These are phyloP conservation scores for Mycocentrospora acerina DNA, from an alignment of 2,329 filamentous ascomycete species.

Conservation along the genomic window DNA sequence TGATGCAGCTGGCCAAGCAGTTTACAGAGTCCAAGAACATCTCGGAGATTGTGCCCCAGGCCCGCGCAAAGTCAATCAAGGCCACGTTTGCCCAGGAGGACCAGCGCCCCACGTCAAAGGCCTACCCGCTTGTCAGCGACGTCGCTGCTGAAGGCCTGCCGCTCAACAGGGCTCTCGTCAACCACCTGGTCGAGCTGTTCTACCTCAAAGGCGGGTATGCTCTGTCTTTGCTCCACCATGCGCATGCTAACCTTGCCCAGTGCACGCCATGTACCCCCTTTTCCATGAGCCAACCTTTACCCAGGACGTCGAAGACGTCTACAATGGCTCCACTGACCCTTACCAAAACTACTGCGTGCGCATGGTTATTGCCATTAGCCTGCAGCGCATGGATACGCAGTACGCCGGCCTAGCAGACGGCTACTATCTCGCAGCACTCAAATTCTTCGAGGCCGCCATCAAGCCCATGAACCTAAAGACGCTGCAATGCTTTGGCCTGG, in stretches of 20 bases:
- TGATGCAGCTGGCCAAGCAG: conserved; percentile 95
- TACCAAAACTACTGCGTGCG: conserved; percentile 86
- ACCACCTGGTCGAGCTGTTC: conserved; percentile 81
- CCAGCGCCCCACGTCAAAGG: conserved; percentile 69
- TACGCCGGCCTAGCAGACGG: conserved; percentile 94
- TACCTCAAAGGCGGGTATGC: conserved; percentile 69
- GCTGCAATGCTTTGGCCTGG: conserved; percentile 82
- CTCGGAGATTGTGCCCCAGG: conserved; percentile 84
- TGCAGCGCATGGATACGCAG: conserved; percentile 85
- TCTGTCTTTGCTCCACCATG: not conserved
- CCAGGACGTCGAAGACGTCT: conserved; percentile 77
- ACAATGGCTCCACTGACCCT: conserved; percentile 71
- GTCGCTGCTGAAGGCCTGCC: conserved; percentile 77
- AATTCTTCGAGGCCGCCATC: conserved; percentile 78
- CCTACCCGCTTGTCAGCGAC: conserved; percentile 87
- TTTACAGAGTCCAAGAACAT: conserved; percentile 90
- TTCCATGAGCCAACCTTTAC: conserved; percentile 81
- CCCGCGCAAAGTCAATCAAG: conserved; percentile 66
- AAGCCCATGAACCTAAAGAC: conserved; percentile 88
- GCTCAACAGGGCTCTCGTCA: conserved; percentile 65
- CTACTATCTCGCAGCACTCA: conserved; percentile 89
- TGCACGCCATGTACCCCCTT: conserved; percentile 83
- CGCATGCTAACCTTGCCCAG: conserved; percentile 49
- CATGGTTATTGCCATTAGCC: conserved; percentile 90
- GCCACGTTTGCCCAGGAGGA: conserved; percentile 68